phyloP scores from a whole-genome alignment of 2,329 filamentous ascomycete genomes.

The Aspergillus tamarii region DNA sequence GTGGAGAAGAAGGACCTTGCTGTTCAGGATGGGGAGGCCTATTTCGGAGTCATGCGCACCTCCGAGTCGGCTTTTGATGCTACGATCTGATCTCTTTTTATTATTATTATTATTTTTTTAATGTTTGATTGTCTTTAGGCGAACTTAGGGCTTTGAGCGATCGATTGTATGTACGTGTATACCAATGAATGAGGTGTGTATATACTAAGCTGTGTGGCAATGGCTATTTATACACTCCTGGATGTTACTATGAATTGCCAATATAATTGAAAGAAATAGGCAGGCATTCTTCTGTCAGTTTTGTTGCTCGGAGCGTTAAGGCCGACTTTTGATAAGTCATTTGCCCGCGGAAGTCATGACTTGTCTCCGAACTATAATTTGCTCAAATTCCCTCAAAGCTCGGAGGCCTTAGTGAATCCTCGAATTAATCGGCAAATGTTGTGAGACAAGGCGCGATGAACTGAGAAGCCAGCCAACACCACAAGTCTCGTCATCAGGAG shows the following conservation, averaged over 20 bases:
- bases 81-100: slow-evolving; percentile 8
- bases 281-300: neutral
- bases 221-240: neutral
- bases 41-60: slow-evolving; percentile 59
- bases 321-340: neutral
- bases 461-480: too few relatives aligned
- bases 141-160: neutral
- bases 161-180: neutral
- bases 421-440: neutral
- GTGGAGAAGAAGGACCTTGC: slow-evolving; percentile 71
- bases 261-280: neutral
- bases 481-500: too few relatives aligned
- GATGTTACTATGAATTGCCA: neutral
- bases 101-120: too few relatives aligned
- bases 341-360: neutral
- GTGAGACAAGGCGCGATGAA: too few relatives aligned
- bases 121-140: neutral
- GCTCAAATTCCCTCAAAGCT: neutral
- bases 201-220: neutral
- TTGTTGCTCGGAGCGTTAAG: neutral
- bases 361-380: neutral
- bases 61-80: slow-evolving; percentile 31
- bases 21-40: slow-evolving; percentile 66
- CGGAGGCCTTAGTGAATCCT: neutral
- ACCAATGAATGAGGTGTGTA: neutral